A percentile compares a stretch with the other conserved stretches of the same genome.
These are phyloP conservation scores for Ambrosia trifida DNA, from an alignment of 129 eudicot species.

Conservation along the genomic window DNA sequence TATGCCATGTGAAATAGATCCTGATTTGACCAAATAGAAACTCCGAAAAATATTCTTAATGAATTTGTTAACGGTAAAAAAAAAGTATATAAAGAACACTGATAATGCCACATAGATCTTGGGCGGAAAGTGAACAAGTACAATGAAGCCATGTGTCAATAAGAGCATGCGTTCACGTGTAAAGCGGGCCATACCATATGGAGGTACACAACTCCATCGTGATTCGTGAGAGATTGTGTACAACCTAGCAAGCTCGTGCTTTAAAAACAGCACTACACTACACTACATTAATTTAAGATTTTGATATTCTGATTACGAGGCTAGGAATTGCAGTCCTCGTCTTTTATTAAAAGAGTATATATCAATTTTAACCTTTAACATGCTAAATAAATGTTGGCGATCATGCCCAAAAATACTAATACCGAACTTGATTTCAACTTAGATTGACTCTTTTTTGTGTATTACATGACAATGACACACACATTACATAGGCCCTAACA, in stretches of 20 bases:
- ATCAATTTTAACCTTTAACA: neutral
- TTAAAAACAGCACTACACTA: constrained; percentile 16
- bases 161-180: constrained; percentile 31
- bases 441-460: no score
- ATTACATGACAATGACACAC: no score
- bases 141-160: constrained; percentile 19
- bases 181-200: constrained; percentile 31
- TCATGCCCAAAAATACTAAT: no score
- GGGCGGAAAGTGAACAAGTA: constrained; percentile 17
- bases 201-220: constrained; percentile 22
- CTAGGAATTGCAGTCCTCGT: constrained; percentile 9
- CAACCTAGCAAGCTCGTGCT: constrained; percentile 32
- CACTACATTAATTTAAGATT: constrained; percentile 27
- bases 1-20: no score
- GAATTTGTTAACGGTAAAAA: no score
- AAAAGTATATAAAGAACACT: neutral
- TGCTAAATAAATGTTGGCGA: no score
- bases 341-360: neutral
- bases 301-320: constrained; percentile 18
- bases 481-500: no score
- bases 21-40: no score
- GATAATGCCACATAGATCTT: constrained; percentile 32
- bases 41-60: no score
- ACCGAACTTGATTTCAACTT: no score
- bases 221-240: constrained; percentile 34